phyloP scores from a whole-genome alignment of 345 rosid species.

The Populus tremula region DNA sequence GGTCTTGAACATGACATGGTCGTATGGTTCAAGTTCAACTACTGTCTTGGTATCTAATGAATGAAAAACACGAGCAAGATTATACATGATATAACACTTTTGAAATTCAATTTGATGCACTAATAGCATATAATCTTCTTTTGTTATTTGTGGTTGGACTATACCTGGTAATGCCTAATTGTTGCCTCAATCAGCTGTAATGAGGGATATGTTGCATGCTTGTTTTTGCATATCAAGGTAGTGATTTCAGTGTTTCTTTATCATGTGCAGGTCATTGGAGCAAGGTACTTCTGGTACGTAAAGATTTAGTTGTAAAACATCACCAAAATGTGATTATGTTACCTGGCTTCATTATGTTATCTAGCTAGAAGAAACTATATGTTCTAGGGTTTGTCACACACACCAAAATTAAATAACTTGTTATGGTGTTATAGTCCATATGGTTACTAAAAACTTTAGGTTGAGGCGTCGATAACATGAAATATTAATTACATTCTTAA shows the following conservation, averaged over 20 bases:
- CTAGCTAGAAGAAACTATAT: background rate
- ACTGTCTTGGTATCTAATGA: background rate
- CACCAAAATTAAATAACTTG: background rate
- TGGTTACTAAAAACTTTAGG: background rate
- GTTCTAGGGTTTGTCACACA: background rate
- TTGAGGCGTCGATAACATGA: background rate
- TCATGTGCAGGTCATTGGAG: conserved; percentile 71
- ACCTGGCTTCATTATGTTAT: conserved; percentile 1
- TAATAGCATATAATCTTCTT: background rate
- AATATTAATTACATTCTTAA: background rate
- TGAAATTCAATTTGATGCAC: background rate
- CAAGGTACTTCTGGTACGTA: conserved; percentile 69
- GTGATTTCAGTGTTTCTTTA: conserved; percentile 28
- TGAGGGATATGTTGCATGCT: background rate
- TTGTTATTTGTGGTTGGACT: background rate
- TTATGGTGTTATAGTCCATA: background rate
- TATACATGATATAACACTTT: background rate
- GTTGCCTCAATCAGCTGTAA: background rate
- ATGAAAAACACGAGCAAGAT: background rate
- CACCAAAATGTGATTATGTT: background rate
- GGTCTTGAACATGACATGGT: background rate
- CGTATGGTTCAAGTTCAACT: background rate
- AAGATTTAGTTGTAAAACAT: conserved; percentile 3
- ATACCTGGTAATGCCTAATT: background rate
- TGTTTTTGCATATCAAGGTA: conserved; percentile 18